These are phyloP conservation scores for Epichloe brachyelytri DNA, from an alignment of 2,329 filamentous ascomycete genomes.

Conservation along the genomic window DNA sequence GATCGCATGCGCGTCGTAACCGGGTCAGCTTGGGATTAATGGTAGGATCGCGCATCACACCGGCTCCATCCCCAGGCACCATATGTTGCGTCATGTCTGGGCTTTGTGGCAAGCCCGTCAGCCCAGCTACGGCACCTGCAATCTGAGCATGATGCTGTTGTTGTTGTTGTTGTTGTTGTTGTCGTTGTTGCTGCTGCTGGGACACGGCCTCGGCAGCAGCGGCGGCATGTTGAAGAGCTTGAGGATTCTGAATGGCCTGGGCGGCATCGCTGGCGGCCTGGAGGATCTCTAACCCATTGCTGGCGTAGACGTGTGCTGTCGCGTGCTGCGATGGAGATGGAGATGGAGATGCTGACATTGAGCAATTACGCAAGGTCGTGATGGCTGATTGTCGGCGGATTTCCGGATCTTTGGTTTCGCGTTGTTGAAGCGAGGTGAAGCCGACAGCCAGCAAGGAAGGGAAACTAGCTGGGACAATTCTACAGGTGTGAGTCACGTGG, in stretches of 20 bases:
- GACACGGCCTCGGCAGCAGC: conserved; percentile 23
- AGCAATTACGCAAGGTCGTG: conserved; percentile 11
- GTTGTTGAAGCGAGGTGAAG: conserved; percentile 27
- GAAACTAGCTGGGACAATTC: not conserved
- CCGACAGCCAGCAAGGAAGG: conserved; percentile 12
- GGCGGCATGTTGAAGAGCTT: conserved; percentile 26
- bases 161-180: conserved; percentile 8
- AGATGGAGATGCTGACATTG: conserved; percentile 16
- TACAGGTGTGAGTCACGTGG: not conserved
- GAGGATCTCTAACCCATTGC: conserved; percentile 32
- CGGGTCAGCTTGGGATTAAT: conserved; percentile 40
- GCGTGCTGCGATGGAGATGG: conserved; percentile 10
- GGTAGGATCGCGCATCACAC: conserved; percentile 25
- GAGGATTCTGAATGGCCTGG: conserved; percentile 25
- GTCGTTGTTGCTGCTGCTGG: conserved; percentile 6
- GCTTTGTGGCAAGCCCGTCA: not conserved
- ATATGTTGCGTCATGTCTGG: conserved; percentile 5
- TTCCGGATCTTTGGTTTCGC: conserved; percentile 21
- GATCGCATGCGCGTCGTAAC: conserved; percentile 45
- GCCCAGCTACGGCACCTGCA: not conserved
- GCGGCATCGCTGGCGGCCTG: conserved; percentile 33
- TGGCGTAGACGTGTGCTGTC: conserved; percentile 30
- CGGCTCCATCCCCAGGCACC: conserved; percentile 6
- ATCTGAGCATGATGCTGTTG: conserved; percentile 1
- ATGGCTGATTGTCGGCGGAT: conserved; percentile 33